phyloP scores from a whole-genome alignment of 805 yeast species.

The Cyberlindnera xishuangbannaensis region DNA sequence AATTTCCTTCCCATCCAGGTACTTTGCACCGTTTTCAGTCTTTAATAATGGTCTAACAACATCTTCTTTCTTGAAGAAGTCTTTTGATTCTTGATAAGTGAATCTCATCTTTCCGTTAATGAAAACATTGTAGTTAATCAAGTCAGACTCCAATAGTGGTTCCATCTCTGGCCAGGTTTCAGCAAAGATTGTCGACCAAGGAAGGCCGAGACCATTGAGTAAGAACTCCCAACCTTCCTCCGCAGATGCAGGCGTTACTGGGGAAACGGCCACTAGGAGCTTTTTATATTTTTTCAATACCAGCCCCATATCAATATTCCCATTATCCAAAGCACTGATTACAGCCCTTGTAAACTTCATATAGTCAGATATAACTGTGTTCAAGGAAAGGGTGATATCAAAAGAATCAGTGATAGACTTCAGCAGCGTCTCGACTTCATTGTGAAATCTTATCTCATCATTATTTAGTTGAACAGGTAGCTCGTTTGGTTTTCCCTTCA shows the following conservation, averaged over 20 bases:
- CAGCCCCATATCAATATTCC: conserved; percentile 34
- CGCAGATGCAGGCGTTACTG: conserved; percentile 74
- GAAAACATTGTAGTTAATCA: conserved; percentile 49
- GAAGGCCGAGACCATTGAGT: conserved; percentile 24
- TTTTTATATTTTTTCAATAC: conserved; percentile 44
- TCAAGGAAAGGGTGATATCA: conserved; percentile 53
- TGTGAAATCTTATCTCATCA: conserved; percentile 52
- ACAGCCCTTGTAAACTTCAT: conserved; percentile 73
- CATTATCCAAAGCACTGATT: conserved; percentile 31
- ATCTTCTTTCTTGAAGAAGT: conserved; percentile 32
- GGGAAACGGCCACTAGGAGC: conserved; percentile 60
- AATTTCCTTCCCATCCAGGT: conserved; percentile 35
- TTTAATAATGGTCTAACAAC: conserved; percentile 30
- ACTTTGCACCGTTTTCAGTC: conserved; percentile 34
- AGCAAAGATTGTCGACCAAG: conserved; percentile 46
- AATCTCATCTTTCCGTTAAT: conserved; percentile 69
- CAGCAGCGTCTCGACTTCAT: conserved; percentile 44
- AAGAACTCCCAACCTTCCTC: conserved; percentile 73
- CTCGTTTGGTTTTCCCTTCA: background rate
- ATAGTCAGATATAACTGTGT: conserved; percentile 82
- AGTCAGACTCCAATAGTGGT: conserved; percentile 31
- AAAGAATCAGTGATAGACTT: conserved; percentile 54
- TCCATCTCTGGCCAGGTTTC: conserved; percentile 62
- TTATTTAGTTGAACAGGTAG: conserved; percentile 22
- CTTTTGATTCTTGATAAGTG: conserved; percentile 32